Evolutionary conservation across 2,329 filamentous ascomycete species (phyloP).

Genomic region (Myriosclerotinia scirpicola): DNA sequence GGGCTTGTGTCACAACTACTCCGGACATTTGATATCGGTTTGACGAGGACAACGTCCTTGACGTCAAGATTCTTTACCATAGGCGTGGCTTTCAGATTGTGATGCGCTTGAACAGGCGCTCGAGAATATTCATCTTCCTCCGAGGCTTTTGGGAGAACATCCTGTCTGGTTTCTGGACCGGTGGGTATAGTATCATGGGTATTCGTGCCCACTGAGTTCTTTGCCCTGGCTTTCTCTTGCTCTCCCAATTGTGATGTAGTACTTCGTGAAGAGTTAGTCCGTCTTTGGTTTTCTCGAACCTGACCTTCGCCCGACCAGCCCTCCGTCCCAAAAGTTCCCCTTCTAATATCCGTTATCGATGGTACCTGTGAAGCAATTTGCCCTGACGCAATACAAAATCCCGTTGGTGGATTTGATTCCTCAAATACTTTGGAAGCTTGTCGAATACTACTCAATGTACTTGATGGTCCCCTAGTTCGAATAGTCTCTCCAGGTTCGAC

Average conservation of each 20-base stretch:
- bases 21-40: background rate
- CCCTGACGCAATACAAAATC: constrained; percentile 51
- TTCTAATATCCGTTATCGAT: constrained; percentile 38
- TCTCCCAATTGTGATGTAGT: constrained; percentile 30
- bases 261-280: constrained; percentile 31
- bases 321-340: constrained; percentile 38
- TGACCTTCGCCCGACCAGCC: constrained; percentile 40
- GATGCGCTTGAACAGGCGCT: background rate
- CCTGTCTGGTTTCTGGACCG: constrained; percentile 27
- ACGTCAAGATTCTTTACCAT: background rate
- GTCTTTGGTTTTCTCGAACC: constrained; percentile 37
- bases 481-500: constrained; percentile 24
- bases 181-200: constrained; percentile 21
- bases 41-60: background rate
- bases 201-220: constrained; percentile 25
- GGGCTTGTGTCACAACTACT: constrained; percentile 33
- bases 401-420: constrained; percentile 49
- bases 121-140: constrained; percentile 28
- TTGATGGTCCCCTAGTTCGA: constrained; percentile 29
- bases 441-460: constrained; percentile 35
- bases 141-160: constrained; percentile 31
- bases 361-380: constrained; percentile 43
- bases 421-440: constrained; percentile 44
- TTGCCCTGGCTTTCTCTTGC: constrained; percentile 22
- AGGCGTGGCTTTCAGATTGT: background rate